Evolutionary conservation across 345 rosid genomes (phyloP).

Genomic region (Heritiera fomes): DNA sequence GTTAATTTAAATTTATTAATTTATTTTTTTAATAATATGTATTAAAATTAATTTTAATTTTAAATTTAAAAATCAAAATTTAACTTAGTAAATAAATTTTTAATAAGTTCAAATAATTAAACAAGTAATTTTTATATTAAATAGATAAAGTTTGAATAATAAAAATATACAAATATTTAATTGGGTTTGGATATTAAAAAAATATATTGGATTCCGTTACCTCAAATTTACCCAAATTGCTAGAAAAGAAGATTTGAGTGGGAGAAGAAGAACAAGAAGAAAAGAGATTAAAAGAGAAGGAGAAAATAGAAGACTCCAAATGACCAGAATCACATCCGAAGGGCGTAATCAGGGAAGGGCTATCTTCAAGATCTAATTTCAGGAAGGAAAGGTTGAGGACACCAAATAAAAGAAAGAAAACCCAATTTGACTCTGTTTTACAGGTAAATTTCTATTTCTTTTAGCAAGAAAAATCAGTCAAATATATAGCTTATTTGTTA

Average conservation of each 20-base stretch:
- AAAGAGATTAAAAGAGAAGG: neutral
- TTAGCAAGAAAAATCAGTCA: neutral
- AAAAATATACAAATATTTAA: too few species aligned
- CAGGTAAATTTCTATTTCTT: slow-evolving; percentile 14
- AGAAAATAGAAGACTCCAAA: neutral
- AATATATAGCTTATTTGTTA: neutral
- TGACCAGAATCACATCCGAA: neutral
- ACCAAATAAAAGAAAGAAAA: neutral
- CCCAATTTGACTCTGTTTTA: neutral
- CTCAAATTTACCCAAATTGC: neutral
- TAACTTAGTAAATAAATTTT: too few species aligned
- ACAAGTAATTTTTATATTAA: too few species aligned
- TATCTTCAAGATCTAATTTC: neutral
- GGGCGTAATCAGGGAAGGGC: neutral
- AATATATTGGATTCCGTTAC: too few species aligned
- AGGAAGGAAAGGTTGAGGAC: neutral
- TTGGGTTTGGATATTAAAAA: too few species aligned
- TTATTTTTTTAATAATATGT: too few species aligned
- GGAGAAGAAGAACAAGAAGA: neutral
- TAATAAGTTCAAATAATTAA: too few species aligned
- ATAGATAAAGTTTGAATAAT: too few species aligned
- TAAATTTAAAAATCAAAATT: too few species aligned
- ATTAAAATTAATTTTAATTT: too few species aligned
- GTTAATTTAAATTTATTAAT: too few species aligned
- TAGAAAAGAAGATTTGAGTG: neutral